These are phyloP conservation scores for Daldinia childiae DNA, from an alignment of 495 filamentous ascomycete species.

Conservation along the genomic window DNA sequence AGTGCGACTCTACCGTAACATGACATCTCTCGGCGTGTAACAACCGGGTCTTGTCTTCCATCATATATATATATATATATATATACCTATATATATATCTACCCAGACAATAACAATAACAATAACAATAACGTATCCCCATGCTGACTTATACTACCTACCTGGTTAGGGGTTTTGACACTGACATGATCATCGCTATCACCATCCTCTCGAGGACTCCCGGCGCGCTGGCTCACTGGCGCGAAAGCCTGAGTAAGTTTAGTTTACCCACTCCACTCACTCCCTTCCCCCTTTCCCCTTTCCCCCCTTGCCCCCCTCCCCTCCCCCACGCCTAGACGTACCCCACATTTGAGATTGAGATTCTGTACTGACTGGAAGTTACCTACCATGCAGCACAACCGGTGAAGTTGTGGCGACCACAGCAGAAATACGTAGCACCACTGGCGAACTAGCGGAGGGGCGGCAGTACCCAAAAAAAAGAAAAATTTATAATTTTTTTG, in stretches of 20 bases:
- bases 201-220: conserved; percentile 43
- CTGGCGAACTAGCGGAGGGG: conserved; percentile 31
- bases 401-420: conserved; percentile 44
- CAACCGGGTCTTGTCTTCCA: neutral
- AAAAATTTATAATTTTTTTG: too few relatives aligned
- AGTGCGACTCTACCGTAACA: conserved; percentile 22
- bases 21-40: neutral
- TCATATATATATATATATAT: neutral
- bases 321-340: neutral
- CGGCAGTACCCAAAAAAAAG: neutral
- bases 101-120: too few relatives aligned
- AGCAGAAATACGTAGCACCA: conserved; percentile 42
- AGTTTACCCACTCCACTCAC: too few relatives aligned
- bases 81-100: too few relatives aligned
- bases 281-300: too few relatives aligned
- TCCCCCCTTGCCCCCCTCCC: too few relatives aligned
- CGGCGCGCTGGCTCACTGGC: conserved; percentile 48
- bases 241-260: conserved; percentile 46
- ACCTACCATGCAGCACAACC: conserved; percentile 37
- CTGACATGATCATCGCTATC: conserved; percentile 43
- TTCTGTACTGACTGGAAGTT: conserved; percentile 18
- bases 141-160: neutral
- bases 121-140: neutral
- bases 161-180: conserved; percentile 39
- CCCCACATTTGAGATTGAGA: conserved; percentile 9